phyloP scores from a whole-genome alignment of 495 filamentous ascomycete species.

The Neurospora intermedia region DNA sequence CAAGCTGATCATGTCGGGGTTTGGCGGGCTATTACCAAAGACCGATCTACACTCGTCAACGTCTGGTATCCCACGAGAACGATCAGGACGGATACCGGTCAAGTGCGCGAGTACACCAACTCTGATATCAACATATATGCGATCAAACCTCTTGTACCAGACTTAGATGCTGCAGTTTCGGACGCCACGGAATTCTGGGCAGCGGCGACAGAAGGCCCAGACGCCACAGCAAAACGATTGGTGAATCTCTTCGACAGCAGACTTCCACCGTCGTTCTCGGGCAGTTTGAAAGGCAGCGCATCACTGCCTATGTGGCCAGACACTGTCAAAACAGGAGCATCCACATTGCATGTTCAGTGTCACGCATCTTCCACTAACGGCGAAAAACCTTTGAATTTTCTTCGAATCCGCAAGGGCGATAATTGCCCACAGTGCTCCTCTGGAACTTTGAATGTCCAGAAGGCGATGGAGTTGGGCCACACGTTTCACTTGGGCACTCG shows the following conservation, averaged over 20 bases:
- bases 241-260: slow-evolving; percentile 44
- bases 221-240: slow-evolving; percentile 19
- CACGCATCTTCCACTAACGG: neutral
- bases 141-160: slow-evolving; percentile 59
- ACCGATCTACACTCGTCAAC: slow-evolving; percentile 53
- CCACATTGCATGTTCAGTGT: neutral
- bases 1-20: slow-evolving; percentile 11
- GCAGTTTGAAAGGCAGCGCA: neutral
- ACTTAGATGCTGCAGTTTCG: slow-evolving; percentile 61
- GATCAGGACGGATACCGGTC: slow-evolving; percentile 8
- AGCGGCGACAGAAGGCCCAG: slow-evolving; percentile 9
- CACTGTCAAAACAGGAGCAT: neutral
- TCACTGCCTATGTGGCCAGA: neutral
- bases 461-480: slow-evolving; percentile 82
- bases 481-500: slow-evolving; percentile 89
- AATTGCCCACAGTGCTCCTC: slow-evolving; percentile 56
- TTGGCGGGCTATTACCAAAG: slow-evolving; percentile 62
- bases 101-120: slow-evolving; percentile 16
- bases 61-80: slow-evolving; percentile 48
- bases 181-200: slow-evolving; percentile 49
- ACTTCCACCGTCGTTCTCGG: slow-evolving; percentile 7
- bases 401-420: slow-evolving; percentile 58
- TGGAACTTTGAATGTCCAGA: slow-evolving; percentile 54
- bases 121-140: slow-evolving; percentile 58
- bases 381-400: slow-evolving; percentile 39